Percentiles rank a stretch among this genome's conserved stretches.
Conservation (phyloP, 805 yeast genomes). For the Saccharomycopsis lassenensis region DNA sequence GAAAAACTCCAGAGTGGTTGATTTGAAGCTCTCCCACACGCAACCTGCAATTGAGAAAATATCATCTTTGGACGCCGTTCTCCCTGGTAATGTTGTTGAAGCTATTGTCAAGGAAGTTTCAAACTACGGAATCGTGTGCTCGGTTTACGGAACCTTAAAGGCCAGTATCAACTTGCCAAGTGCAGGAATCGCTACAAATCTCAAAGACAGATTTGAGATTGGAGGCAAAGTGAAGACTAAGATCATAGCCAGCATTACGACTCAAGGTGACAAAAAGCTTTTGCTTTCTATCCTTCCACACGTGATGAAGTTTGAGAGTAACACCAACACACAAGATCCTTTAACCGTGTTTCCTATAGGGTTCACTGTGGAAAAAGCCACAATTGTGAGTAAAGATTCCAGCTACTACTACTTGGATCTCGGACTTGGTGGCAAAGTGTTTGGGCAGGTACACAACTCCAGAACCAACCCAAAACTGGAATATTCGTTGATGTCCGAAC, state of each 20-base stretch:
- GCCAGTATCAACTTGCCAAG: conserved; percentile 66
- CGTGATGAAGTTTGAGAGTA: conserved; percentile 28
- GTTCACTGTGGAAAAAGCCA: conserved; percentile 47
- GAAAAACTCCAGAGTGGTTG: conserved; percentile 25
- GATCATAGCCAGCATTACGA: conserved; percentile 49
- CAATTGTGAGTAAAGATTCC: conserved; percentile 48
- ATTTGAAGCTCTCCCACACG: conserved; percentile 30
- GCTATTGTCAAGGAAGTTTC: conserved; percentile 53
- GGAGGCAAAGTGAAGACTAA: conserved; percentile 65
- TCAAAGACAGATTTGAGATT: conserved; percentile 53
- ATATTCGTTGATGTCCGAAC: conserved; percentile 55
- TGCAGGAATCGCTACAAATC: conserved; percentile 34
- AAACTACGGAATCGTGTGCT: conserved; percentile 56
- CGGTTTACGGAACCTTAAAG: conserved; percentile 62
- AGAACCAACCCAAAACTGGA: conserved; percentile 33
- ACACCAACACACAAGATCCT: conserved; percentile 27
- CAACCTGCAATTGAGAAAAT: conserved; percentile 44
- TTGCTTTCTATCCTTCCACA: conserved; percentile 55
- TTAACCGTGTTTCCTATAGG: conserved; percentile 72
- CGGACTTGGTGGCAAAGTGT: conserved; percentile 35
- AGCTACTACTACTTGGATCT: conserved; percentile 46
- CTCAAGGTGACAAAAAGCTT: conserved; percentile 42
- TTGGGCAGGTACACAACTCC: conserved; percentile 75
- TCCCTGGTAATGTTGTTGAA: conserved; percentile 78
- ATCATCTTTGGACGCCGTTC: conserved; percentile 65